Evolutionary conservation across 805 yeast genomes (phyloP).

Genomic region (Candida maltosa): DNA sequence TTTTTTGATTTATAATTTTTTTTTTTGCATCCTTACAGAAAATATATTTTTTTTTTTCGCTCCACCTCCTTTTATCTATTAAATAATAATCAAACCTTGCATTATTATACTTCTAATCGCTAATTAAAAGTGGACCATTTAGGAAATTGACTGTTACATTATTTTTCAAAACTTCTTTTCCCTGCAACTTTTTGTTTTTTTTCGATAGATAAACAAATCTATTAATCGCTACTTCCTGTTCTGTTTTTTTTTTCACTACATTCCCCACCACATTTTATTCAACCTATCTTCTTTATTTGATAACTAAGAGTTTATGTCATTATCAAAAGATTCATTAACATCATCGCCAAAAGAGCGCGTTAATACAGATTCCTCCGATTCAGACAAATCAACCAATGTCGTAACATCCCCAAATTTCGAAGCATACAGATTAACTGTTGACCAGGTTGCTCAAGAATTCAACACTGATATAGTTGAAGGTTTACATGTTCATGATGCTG

Average conservation of each 20-base stretch:
- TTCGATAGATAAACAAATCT: too few relatives aligned
- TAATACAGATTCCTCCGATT: constrained; percentile 6
- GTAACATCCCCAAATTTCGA: neutral
- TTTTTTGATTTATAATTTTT: constrained; percentile 1
- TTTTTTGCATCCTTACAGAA: too few relatives aligned
- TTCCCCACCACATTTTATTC: too few relatives aligned
- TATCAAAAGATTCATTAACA: too few relatives aligned
- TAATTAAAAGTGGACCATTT: too few relatives aligned
- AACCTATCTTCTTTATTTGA: too few relatives aligned
- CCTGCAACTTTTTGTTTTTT: too few relatives aligned
- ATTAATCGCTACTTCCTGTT: too few relatives aligned
- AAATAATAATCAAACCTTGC: neutral
- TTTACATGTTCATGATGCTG: constrained; percentile 21
- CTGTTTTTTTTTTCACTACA: too few relatives aligned
- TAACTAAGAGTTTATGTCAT: too few relatives aligned
- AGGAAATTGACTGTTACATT: too few relatives aligned
- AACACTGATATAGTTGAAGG: constrained; percentile 49
- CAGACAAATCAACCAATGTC: constrained; percentile 2
- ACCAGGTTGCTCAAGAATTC: constrained; percentile 34
- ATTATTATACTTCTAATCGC: neutral
- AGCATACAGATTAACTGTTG: constrained; percentile 23
- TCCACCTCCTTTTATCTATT: neutral
- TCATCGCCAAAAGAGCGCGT: constrained; percentile 3
- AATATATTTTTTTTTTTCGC: constrained; percentile 1
- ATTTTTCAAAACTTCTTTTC: too few relatives aligned